Conservation (phyloP, 2,329 filamentous ascomycete genomes). For the Claviceps purpurea region DNA sequence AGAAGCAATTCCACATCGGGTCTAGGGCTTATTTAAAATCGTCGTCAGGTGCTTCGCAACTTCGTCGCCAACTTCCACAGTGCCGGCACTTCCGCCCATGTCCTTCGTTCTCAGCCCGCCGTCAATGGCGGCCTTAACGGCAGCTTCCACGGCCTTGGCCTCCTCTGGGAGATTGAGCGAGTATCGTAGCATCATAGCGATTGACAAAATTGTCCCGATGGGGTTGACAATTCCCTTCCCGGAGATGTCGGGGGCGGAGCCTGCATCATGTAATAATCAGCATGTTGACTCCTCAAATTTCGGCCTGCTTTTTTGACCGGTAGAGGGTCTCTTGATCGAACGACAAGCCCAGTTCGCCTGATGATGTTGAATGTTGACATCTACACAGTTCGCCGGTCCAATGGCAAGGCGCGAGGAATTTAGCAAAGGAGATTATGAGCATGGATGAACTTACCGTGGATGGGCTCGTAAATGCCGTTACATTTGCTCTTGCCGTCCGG, state of each 20-base stretch:
- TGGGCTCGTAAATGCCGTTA: slow-evolving; percentile 67
- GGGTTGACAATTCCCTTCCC: slow-evolving; percentile 54
- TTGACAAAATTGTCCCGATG: slow-evolving; percentile 77
- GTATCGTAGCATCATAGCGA: slow-evolving; percentile 94
- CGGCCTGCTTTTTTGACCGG: neutral
- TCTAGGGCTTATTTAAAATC: slow-evolving; percentile 22
- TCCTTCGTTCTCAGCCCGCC: slow-evolving; percentile 67
- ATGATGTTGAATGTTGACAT: no score
- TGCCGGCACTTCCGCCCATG: slow-evolving; percentile 65
- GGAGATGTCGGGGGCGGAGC: slow-evolving; percentile 56
- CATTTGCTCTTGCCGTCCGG: slow-evolving; percentile 19
- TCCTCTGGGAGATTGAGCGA: slow-evolving; percentile 69
- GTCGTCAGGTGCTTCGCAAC: slow-evolving; percentile 58
- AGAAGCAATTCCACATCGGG: neutral
- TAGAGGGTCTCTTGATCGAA: neutral
- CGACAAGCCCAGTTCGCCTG: neutral
- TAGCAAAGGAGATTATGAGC: no score
- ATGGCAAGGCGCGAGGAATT: neutral
- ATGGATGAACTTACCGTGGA: slow-evolving; percentile 38
- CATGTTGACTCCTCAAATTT: neutral
- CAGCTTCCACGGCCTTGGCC: slow-evolving; percentile 66
- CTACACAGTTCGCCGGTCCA: no score
- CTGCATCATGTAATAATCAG: neutral
- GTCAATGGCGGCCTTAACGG: slow-evolving; percentile 70
- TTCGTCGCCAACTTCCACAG: slow-evolving; percentile 62